Percentiles rank a stretch among this genome's conserved stretches.
Conservation (phyloP, 768 basidiomycete species). For the Suillus cothurnatus region DNA sequence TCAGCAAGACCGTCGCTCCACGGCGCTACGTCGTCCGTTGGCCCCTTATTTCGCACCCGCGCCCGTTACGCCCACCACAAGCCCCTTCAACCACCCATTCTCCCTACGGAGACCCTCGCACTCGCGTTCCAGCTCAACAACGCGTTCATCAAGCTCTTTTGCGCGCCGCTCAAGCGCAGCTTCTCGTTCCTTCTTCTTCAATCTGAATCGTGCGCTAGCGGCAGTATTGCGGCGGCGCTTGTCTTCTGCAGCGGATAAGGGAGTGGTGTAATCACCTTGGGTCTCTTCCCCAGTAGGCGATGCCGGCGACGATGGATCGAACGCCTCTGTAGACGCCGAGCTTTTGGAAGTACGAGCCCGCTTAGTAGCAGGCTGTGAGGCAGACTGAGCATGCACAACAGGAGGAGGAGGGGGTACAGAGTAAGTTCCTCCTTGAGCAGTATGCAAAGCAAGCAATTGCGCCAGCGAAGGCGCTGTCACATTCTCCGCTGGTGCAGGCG, state of each 20-base stretch:
- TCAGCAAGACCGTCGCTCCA: background rate
- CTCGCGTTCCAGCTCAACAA: slow-evolving; percentile 84
- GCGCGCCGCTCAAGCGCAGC: slow-evolving; percentile 82
- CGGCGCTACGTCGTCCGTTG: background rate
- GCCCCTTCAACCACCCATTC: slow-evolving; percentile 90
- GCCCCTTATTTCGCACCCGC: background rate
- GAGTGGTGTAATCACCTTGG: slow-evolving; percentile 18
- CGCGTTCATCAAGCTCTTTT: slow-evolving; percentile 81
- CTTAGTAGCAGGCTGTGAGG: slow-evolving; percentile 45
- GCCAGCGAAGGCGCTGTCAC: slow-evolving; percentile 57
- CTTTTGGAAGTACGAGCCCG: slow-evolving; percentile 58
- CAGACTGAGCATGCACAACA: slow-evolving; percentile 17
- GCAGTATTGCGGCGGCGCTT: slow-evolving; percentile 94
- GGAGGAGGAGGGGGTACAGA: slow-evolving; percentile 21
- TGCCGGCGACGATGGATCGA: slow-evolving; percentile 27
- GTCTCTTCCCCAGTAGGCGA: slow-evolving; percentile 31
- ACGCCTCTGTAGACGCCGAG: slow-evolving; percentile 36
- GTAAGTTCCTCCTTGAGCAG: slow-evolving; percentile 35
- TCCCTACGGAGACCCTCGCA: slow-evolving; percentile 87
- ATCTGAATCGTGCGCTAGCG: slow-evolving; percentile 88
- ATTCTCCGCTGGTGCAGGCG: slow-evolving; percentile 30
- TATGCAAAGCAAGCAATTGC: slow-evolving; percentile 67
- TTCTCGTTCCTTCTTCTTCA: slow-evolving; percentile 97
- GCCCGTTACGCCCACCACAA: slow-evolving; percentile 87
- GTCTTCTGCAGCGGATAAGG: slow-evolving; percentile 70